phyloP scores from a whole-genome alignment of 805 yeast genomes.

The Pichia eremophila region DNA sequence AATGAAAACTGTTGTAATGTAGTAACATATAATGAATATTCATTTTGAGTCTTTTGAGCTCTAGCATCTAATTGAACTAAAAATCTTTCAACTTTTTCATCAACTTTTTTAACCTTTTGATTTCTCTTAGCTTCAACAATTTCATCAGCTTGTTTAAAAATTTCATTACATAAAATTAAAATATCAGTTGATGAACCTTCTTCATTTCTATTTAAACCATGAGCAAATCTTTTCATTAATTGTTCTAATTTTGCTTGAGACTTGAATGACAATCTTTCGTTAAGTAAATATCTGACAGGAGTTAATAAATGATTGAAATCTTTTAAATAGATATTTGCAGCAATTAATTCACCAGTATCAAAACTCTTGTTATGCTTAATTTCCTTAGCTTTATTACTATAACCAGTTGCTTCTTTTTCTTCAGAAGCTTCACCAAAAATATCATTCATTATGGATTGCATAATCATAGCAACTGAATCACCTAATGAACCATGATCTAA shows the following conservation, averaged over 20 bases:
- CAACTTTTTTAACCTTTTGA: constrained; percentile 13
- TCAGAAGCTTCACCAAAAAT: constrained; percentile 85
- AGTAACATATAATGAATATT: constrained; percentile 45
- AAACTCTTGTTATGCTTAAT: constrained; percentile 81
- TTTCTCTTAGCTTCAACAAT: constrained; percentile 14
- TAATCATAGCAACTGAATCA: constrained; percentile 46
- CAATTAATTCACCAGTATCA: constrained; percentile 75
- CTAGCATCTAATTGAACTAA: constrained; percentile 63
- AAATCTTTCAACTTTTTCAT: constrained; percentile 44
- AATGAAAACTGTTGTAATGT: constrained; percentile 68
- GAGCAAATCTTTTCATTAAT: constrained; percentile 60
- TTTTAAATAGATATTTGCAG: constrained; percentile 51
- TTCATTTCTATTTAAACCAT: constrained; percentile 69
- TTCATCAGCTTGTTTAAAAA: constrained; percentile 46
- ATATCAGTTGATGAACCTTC: constrained; percentile 49
- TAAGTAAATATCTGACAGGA: constrained; percentile 59
- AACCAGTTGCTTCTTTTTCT: constrained; percentile 92
- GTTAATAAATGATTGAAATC: constrained; percentile 48
- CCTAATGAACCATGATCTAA: constrained; percentile 69
- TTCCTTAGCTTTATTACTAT: constrained; percentile 77
- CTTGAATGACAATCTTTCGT: constrained; percentile 56
- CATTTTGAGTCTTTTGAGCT: constrained; percentile 42
- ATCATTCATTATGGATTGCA: constrained; percentile 81
- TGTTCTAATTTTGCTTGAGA: constrained; percentile 72
- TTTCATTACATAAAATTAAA: constrained; percentile 63